Conservation (phyloP, 495 filamentous ascomycete species). For the Clohesyomyces aquaticus region DNA sequence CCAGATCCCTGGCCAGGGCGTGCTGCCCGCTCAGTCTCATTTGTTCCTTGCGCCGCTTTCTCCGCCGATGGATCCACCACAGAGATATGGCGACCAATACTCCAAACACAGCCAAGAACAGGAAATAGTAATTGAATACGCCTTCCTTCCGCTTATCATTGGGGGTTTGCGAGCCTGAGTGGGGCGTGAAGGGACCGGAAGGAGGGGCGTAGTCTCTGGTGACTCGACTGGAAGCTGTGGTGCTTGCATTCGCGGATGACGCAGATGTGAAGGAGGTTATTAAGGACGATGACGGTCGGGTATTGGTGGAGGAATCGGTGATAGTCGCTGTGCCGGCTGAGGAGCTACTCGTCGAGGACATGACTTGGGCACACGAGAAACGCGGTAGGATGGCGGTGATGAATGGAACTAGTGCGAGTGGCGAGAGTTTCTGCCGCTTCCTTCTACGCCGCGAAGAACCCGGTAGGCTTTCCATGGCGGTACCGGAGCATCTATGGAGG, state of each 20-base stretch:
- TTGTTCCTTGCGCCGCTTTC: slow-evolving; percentile 37
- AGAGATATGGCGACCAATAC: slow-evolving; percentile 37
- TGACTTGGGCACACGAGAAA: slow-evolving; percentile 10
- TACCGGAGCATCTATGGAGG: too few relatives aligned
- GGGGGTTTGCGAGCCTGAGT: background rate
- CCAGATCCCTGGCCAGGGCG: slow-evolving; percentile 46
- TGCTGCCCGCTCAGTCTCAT: slow-evolving; percentile 38
- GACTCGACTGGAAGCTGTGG: background rate
- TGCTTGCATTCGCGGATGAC: slow-evolving; percentile 4
- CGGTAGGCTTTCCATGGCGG: slow-evolving; percentile 10
- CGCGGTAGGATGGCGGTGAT: slow-evolving; percentile 12
- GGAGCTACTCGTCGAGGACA: background rate
- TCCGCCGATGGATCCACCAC: slow-evolving; percentile 41
- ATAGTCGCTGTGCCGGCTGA: slow-evolving; percentile 18
- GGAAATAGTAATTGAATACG: slow-evolving; percentile 51
- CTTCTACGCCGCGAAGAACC: background rate
- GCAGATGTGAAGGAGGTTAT: slow-evolving; percentile 23
- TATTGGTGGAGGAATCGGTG: slow-evolving; percentile 9
- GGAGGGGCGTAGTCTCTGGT: slow-evolving; percentile 9
- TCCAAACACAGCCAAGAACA: slow-evolving; percentile 47
- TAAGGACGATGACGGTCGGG: background rate
- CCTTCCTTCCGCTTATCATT: slow-evolving; percentile 10
- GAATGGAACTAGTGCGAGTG: slow-evolving; percentile 17
- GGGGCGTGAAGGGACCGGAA: slow-evolving; percentile 6
- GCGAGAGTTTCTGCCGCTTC: background rate